phyloP scores from a whole-genome alignment of 176 grass and related monocot genomes.

The Leersia perrieri region DNA sequence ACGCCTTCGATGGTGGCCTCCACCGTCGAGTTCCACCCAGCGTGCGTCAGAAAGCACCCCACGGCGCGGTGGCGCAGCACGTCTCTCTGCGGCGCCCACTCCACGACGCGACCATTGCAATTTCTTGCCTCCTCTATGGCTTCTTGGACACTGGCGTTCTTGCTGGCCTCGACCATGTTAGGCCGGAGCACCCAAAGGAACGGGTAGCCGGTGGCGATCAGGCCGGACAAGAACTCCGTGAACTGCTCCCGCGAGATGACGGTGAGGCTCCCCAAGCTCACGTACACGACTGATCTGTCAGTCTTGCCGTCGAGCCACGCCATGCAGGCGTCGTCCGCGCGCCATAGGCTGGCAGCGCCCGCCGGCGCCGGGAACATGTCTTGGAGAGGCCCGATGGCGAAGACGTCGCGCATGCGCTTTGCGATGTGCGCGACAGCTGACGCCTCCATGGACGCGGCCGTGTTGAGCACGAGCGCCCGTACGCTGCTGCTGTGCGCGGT shows the following conservation, averaged over 20 bases:
- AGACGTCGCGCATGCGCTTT: slow-evolving; percentile 13
- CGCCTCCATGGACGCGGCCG: slow-evolving; percentile 26
- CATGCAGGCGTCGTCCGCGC: neutral
- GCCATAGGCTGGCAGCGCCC: neutral
- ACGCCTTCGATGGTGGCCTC: neutral
- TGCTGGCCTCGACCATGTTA: too few relatives aligned
- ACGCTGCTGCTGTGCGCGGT: slow-evolving; percentile 12
- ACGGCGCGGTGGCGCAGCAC: neutral
- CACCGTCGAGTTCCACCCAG: neutral
- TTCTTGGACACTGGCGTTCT: too few relatives aligned
- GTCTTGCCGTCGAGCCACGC: neutral
- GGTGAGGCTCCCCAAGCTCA: neutral
- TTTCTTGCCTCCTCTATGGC: too few relatives aligned
- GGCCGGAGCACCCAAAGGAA: too few relatives aligned
- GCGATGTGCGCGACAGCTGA: slow-evolving; percentile 23
- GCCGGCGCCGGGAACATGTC: slow-evolving; percentile 2
- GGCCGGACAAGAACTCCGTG: neutral
- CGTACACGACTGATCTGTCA: neutral
- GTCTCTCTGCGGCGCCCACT: neutral
- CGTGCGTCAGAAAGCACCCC: neutral
- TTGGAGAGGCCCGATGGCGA: slow-evolving; percentile 48
- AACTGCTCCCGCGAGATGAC: neutral
- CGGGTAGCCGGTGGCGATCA: neutral
- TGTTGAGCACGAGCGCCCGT: slow-evolving; percentile 48
- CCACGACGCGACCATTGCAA: neutral